A percentile compares a stretch with the other conserved stretches of the same genome.
phyloP scores from a whole-genome alignment of 2,329 filamentous ascomycete species.

The Aureobasidium pullulans region DNA sequence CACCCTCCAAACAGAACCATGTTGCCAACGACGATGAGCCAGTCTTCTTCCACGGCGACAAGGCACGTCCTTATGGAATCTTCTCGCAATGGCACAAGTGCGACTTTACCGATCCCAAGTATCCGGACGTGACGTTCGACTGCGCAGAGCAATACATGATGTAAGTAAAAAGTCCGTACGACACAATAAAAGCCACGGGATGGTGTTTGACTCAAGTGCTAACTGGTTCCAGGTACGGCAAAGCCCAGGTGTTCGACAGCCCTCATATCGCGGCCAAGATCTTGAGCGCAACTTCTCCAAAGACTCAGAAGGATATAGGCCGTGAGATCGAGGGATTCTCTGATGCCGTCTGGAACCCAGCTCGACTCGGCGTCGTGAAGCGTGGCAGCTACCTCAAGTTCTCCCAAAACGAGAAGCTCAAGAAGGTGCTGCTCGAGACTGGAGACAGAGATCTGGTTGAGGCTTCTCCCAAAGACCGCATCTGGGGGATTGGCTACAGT shows the following conservation, averaged over 20 bases:
- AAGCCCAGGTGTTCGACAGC: not conserved
- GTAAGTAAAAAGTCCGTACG: not conserved
- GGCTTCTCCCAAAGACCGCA: slow-evolving; percentile 47
- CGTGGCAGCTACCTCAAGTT: slow-evolving; percentile 56
- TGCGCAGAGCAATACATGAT: slow-evolving; percentile 12
- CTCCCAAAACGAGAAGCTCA: slow-evolving; percentile 37
- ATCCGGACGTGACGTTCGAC: not conserved
- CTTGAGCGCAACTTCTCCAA: not conserved
- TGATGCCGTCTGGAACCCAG: slow-evolving; percentile 42
- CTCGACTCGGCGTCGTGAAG: slow-evolving; percentile 49
- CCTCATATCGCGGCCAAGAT: not conserved
- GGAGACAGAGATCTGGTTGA: slow-evolving; percentile 56
- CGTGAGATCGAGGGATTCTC: slow-evolving; percentile 49
- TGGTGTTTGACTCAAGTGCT: too few species aligned
- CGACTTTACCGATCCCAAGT: not conserved
- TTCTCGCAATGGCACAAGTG: slow-evolving; percentile 56
- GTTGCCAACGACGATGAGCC: slow-evolving; percentile 12
- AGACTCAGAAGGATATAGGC: slow-evolving; percentile 47
- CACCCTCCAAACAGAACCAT: not conserved
- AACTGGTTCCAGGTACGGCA: not conserved
- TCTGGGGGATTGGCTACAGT: slow-evolving; percentile 60
- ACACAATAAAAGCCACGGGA: too few species aligned
- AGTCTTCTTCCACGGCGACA: slow-evolving; percentile 33
- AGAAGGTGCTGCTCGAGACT: slow-evolving; percentile 47
- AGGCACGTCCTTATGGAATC: slow-evolving; percentile 44